Conservation (phyloP, 169 alveolate genomes). For the Theileria luwenshuni region DNA sequence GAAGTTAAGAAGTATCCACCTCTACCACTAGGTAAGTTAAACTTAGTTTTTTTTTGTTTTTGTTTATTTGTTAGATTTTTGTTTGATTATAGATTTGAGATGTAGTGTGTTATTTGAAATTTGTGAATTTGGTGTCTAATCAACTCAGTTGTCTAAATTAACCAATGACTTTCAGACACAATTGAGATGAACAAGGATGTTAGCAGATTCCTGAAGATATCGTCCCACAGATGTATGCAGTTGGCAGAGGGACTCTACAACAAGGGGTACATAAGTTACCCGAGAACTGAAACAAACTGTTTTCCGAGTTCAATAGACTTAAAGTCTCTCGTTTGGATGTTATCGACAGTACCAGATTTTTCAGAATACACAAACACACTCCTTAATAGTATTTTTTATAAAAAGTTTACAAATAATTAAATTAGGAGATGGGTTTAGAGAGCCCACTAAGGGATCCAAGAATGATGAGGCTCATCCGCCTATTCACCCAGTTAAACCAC, state of each 20-base stretch:
- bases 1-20: slow-evolving; percentile 57
- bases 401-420: neutral
- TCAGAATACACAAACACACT: slow-evolving; percentile 89
- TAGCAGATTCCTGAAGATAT: slow-evolving; percentile 60
- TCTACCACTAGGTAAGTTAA: slow-evolving; percentile 37
- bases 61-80: too few species aligned
- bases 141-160: neutral
- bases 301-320: slow-evolving; percentile 90
- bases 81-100: too few species aligned
- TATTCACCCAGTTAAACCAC: slow-evolving; percentile 97
- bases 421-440: slow-evolving; percentile 55
- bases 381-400: slow-evolving; percentile 16
- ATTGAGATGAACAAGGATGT: slow-evolving; percentile 78
- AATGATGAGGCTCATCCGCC: slow-evolving; percentile 99
- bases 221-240: slow-evolving; percentile 88
- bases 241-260: slow-evolving; percentile 95
- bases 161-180: slow-evolving; percentile 45
- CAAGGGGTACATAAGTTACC: slow-evolving; percentile 93
- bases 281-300: slow-evolving; percentile 98
- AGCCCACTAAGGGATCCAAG: slow-evolving; percentile 87
- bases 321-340: slow-evolving; percentile 75
- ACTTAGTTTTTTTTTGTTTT: too few species aligned
- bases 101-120: neutral
- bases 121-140: neutral
- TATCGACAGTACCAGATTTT: slow-evolving; percentile 79